These are phyloP conservation scores for Xanthoconium stramineum DNA, from an alignment of 768 basidiomycete species.

Conservation along the genomic window DNA sequence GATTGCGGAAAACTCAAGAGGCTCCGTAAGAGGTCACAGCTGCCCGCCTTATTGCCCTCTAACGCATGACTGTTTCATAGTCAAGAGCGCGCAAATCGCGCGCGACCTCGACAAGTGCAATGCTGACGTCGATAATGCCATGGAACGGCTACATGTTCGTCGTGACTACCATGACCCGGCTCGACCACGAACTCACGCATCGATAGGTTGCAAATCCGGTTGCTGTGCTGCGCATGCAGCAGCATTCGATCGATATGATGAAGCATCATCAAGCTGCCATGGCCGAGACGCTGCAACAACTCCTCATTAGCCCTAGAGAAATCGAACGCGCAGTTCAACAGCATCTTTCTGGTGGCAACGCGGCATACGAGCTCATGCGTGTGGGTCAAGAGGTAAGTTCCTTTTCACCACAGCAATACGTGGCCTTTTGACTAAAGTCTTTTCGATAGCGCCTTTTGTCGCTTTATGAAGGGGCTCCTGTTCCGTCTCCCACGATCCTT, in stretches of 20 bases:
- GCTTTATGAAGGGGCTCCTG: constrained; percentile 4
- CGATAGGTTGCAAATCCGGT: constrained; percentile 23
- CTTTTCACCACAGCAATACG: background rate
- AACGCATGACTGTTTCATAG: constrained; percentile 25
- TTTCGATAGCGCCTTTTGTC: constrained; percentile 22
- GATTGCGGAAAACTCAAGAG: constrained; percentile 36
- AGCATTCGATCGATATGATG: constrained; percentile 27
- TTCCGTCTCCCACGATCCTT: constrained; percentile 12
- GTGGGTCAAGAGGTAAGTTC: constrained; percentile 45
- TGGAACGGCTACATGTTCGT: constrained; percentile 43
- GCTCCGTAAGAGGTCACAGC: constrained; percentile 33
- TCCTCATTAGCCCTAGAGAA: constrained; percentile 38
- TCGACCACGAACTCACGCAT: background rate
- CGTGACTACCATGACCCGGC: background rate
- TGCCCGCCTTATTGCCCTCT: background rate
- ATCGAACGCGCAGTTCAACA: constrained; percentile 36
- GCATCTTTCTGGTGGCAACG: constrained; percentile 39
- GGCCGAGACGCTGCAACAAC: constrained; percentile 38
- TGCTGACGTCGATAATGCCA: constrained; percentile 39
- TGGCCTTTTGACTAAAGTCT: background rate
- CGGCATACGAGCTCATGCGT: constrained; percentile 48
- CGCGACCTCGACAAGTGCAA: constrained; percentile 44
- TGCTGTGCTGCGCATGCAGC: constrained; percentile 29
- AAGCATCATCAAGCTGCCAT: constrained; percentile 31
- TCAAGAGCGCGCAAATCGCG: constrained; percentile 44